A percentile compares a stretch with the other conserved stretches of the same genome.
Evolutionary conservation across 352 stramenopile species (phyloP).

Genomic region (Phytopythium oedochilum): DNA sequence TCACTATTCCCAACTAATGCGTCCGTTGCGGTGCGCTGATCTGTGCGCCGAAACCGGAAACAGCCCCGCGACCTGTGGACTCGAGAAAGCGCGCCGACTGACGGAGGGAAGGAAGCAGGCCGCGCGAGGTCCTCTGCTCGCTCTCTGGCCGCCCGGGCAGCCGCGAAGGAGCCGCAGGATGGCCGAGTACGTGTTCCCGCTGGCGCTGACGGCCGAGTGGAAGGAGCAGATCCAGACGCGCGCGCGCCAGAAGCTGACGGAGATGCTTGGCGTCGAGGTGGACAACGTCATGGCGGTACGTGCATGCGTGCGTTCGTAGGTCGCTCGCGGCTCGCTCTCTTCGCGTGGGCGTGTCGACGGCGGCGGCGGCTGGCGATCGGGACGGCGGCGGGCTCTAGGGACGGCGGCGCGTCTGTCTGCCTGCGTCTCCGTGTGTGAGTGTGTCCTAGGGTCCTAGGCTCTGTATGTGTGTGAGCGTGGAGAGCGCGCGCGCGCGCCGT

Average conservation of each 20-base stretch:
- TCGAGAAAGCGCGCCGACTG: background rate
- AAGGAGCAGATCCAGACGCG: conserved; percentile 51
- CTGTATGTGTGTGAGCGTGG: background rate
- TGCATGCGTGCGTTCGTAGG: conserved; percentile 7
- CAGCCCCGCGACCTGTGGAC: background rate
- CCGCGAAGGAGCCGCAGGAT: too few species aligned
- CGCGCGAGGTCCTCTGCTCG: too few species aligned
- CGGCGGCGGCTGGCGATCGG: background rate
- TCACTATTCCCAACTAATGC: background rate
- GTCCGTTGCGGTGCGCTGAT: background rate
- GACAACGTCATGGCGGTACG: conserved; percentile 86
- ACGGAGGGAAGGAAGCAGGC: background rate
- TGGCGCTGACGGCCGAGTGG: conserved; percentile 45
- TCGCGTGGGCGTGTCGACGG: background rate
- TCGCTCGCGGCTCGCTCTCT: conserved; percentile 4
- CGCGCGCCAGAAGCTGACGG: conserved; percentile 51
- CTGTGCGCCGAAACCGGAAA: background rate
- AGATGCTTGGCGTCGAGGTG: conserved; percentile 81
- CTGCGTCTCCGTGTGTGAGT: too few species aligned
- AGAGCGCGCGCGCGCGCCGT: background rate
- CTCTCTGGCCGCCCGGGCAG: too few species aligned
- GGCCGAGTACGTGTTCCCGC: conserved; percentile 59
- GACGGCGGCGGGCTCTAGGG: too few species aligned
- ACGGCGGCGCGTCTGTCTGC: background rate
- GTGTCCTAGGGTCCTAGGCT: too few species aligned